Base-by-base conservation (phyloP, 768 basidiomycete species). In the Podaxis pistillaris region DNA sequence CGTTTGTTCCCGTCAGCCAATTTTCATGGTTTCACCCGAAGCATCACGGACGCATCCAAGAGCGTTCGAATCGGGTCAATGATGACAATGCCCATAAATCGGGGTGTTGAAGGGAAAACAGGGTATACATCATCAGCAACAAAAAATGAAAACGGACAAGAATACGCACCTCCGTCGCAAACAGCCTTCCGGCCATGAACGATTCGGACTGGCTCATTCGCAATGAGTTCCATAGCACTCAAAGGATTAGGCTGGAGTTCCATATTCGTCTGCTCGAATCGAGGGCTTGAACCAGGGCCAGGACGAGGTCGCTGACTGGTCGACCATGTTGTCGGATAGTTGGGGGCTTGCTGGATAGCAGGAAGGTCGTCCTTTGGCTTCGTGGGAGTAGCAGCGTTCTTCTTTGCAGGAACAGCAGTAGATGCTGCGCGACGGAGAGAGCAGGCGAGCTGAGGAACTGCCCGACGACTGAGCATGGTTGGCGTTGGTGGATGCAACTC, bases 191-290 rank as follows among this genome's bases (percentile, higher is more conserved):
- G 83, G 19, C 87, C 90, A 50, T 93, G 75, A 9, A 96, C 89
- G 50, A 94, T 71, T 56, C 90, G 82, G 60, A 96, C 84, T 7
- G 96, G 95, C 74, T 97, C 94, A 66, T 92, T 81, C 54, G 83
- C 82, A 68, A 98, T 83, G 69, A 98, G 81, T 65, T 90, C 89
- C 90, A 98, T 95, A 1, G 96, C 97, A 64, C 92, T 92, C 65
- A 89, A 80, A 12, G 96, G 90, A 62, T 86, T 86, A 1, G 97
- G 96, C 74, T 99, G 97, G 61, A 93, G 80, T 46, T 87, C 87
- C 83, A 95, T 86, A 40, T 76, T 78, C 30, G 93, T 94, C 78
- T 98, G 97, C 78, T 98, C 96, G 72, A 98, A 97, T 19, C 95
- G 87, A 13, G 96, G 89, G 58, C 86, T 84, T 11, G 84, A 83